Evolutionary conservation across 2,329 filamentous ascomycete species (phyloP).

Genomic region (Ambrosiella xylebori): DNA sequence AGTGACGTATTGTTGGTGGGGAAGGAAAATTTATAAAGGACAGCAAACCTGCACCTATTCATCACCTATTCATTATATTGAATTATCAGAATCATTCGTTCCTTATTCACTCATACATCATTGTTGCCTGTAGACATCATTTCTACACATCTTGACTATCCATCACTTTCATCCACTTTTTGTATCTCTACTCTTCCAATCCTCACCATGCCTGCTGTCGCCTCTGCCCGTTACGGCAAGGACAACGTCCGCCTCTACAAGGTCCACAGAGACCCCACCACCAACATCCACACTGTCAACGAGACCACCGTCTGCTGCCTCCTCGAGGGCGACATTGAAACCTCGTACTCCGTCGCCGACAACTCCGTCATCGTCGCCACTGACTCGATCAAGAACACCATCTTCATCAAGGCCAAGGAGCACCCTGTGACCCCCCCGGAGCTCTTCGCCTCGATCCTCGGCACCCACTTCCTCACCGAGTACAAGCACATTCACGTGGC

Average conservation of each 20-base stretch:
- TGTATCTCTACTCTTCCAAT: not conserved
- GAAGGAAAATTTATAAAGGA: not conserved
- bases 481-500: slow-evolving; percentile 80
- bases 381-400: slow-evolving; percentile 95
- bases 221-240: slow-evolving; percentile 67
- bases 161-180: not conserved
- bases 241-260: slow-evolving; percentile 98
- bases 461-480: slow-evolving; percentile 70
- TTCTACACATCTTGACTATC: not conserved
- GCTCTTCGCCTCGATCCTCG: slow-evolving; percentile 71
- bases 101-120: not conserved
- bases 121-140: not conserved
- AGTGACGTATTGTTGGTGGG: not conserved
- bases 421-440: slow-evolving; percentile 84
- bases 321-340: slow-evolving; percentile 81
- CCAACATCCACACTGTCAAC: slow-evolving; percentile 66
- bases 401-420: slow-evolving; percentile 89
- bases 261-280: slow-evolving; percentile 62
- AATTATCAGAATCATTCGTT: not conserved
- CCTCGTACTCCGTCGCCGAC: slow-evolving; percentile 79
- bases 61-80: no score
- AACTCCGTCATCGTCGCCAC: slow-evolving; percentile 93
- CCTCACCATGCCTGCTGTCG: slow-evolving; percentile 34
- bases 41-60: not conserved
- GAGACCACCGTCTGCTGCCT: slow-evolving; percentile 93